A percentile compares a stretch with the other conserved stretches of the same genome.
Conservation (phyloP, 2,329 filamentous ascomycete genomes). For the Verticillium albo-atrum region DNA sequence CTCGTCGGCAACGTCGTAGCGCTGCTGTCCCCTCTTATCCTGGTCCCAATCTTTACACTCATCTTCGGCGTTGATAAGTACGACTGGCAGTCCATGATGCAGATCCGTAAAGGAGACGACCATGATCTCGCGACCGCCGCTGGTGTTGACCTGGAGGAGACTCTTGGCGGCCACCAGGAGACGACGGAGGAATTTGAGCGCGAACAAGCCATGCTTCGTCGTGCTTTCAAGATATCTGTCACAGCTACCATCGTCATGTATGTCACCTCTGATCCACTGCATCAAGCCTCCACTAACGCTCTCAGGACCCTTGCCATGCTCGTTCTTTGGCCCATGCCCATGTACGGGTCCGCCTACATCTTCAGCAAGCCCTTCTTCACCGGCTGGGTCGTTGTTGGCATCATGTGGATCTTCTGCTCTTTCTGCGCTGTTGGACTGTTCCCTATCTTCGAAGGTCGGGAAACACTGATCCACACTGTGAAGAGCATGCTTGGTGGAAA, state of each 20-base stretch:
- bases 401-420: slow-evolving; percentile 76
- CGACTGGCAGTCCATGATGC: slow-evolving; percentile 80
- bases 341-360: slow-evolving; percentile 80
- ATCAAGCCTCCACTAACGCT: background rate
- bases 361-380: slow-evolving; percentile 81
- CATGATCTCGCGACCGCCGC: slow-evolving; percentile 62
- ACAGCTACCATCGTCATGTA: slow-evolving; percentile 49
- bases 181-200: background rate
- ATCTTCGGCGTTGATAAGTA: slow-evolving; percentile 61
- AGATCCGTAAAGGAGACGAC: slow-evolving; percentile 76
- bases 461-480: slow-evolving; percentile 41
- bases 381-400: slow-evolving; percentile 72
- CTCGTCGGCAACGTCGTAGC: slow-evolving; percentile 81
- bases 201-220: slow-evolving; percentile 45
- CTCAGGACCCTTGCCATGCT: slow-evolving; percentile 60
- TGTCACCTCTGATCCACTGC: no score
- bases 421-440: slow-evolving; percentile 72
- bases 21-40: slow-evolving; percentile 69
- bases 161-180: slow-evolving; percentile 31
- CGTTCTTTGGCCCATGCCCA: slow-evolving; percentile 86
- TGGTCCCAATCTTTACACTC: slow-evolving; percentile 72
- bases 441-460: slow-evolving; percentile 70
- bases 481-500: slow-evolving; percentile 52
- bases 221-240: slow-evolving; percentile 45
- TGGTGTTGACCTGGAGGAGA: slow-evolving; percentile 46